Conservation (phyloP, 192 early-diverging fungal genomes). For the Coemansia sp. region DNA sequence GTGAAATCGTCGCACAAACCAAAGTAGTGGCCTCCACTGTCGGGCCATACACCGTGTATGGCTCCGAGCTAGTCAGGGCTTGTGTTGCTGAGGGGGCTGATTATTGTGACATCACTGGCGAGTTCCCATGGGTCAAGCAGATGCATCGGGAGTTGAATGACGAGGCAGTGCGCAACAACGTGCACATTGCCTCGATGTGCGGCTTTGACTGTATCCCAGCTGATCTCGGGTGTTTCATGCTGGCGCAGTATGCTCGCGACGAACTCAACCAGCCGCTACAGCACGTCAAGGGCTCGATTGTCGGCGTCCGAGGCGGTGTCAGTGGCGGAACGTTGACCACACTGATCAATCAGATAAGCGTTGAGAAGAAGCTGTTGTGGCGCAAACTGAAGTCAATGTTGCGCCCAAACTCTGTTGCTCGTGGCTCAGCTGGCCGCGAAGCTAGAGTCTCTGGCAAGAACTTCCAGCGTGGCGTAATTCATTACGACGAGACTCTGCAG, state of each 20-base stretch:
- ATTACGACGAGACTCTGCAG: slow-evolving; percentile 46
- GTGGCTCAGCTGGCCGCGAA: background rate
- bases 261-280: slow-evolving; percentile 58
- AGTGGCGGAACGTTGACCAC: slow-evolving; percentile 73
- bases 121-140: slow-evolving; percentile 65
- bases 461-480: slow-evolving; percentile 32
- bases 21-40: slow-evolving; percentile 83
- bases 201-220: slow-evolving; percentile 94
- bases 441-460: background rate
- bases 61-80: slow-evolving; percentile 62
- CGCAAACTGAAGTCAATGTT: background rate
- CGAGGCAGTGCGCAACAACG: slow-evolving; percentile 64
- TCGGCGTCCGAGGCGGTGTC: slow-evolving; percentile 58
- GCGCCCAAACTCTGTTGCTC: background rate
- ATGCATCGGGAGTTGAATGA: slow-evolving; percentile 73
- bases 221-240: slow-evolving; percentile 82
- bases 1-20: slow-evolving; percentile 63
- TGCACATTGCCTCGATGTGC: slow-evolving; percentile 79
- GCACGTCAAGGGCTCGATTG: slow-evolving; percentile 68
- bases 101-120: slow-evolving; percentile 93
- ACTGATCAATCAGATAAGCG: slow-evolving; percentile 27
- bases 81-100: slow-evolving; percentile 64
- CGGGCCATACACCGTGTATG: slow-evolving; percentile 79
- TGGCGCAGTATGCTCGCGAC: slow-evolving; percentile 60
- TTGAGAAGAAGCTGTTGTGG: slow-evolving; percentile 10